These are phyloP conservation scores for Oryza glaberrima DNA, from an alignment of 176 grass and related monocot genomes.

Conservation along the genomic window DNA sequence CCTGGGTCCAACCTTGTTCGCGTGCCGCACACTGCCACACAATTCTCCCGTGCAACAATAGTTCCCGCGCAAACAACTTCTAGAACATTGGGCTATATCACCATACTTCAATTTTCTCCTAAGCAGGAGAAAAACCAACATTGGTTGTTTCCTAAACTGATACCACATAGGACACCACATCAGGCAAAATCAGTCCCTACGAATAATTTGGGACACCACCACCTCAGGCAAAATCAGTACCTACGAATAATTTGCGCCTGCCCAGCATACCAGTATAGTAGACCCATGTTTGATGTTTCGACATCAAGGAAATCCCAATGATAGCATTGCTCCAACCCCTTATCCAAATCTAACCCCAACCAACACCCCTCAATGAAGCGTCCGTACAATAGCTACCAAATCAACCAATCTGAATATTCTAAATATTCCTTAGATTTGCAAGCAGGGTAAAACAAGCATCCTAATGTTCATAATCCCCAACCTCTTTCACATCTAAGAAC, in stretches of 20 bases:
- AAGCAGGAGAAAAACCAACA: neutral
- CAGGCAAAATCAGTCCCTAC: no score
- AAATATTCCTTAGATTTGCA: neutral
- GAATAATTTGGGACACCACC: neutral
- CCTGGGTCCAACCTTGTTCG: neutral
- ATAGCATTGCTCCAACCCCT: neutral
- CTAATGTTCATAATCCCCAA: neutral
- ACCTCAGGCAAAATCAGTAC: neutral
- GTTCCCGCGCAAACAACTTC: neutral
- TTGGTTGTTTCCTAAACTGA: no score
- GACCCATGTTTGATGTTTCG: neutral
- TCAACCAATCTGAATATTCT: neutral
- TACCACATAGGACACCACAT: no score
- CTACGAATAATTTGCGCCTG: neutral
- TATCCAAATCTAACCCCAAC: conserved; percentile 2
- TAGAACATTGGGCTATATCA: neutral
- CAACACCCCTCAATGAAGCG: neutral
- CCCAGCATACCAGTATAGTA: neutral
- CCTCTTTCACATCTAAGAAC: neutral
- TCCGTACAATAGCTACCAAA: neutral
- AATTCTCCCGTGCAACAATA: neutral
- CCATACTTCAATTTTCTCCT: neutral
- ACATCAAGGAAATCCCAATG: neutral
- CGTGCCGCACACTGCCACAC: neutral
- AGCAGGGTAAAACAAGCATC: neutral